Evolutionary conservation across 202 grass and related monocot genomes (phyloP).

Genomic region (Schoenoplectus triqueter): DNA sequence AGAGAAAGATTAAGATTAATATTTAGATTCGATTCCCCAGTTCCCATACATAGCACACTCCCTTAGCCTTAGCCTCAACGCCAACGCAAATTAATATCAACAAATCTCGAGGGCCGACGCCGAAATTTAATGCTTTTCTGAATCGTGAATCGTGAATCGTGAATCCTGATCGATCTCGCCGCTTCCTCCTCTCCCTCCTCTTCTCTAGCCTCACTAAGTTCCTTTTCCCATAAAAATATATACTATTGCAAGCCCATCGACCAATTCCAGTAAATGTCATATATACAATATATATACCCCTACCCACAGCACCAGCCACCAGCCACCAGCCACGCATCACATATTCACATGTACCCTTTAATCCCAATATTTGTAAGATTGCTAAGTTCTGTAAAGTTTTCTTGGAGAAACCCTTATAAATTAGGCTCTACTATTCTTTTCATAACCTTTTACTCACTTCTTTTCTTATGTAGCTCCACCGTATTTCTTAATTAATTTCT

Average conservation of each 20-base stretch:
- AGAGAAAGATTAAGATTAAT: too few relatives aligned
- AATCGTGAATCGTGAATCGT: too few relatives aligned
- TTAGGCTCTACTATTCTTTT: background rate
- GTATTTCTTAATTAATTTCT: slow-evolving; percentile 1
- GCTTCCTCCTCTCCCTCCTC: too few relatives aligned
- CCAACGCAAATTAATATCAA: too few relatives aligned
- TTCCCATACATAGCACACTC: too few relatives aligned
- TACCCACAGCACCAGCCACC: background rate
- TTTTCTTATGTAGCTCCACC: background rate
- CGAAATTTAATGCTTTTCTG: too few relatives aligned
- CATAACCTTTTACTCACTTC: background rate
- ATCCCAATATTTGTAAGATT: background rate
- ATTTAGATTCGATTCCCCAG: too few relatives aligned
- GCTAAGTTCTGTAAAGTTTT: background rate
- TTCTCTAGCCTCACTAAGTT: too few relatives aligned
- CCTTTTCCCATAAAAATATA: background rate
- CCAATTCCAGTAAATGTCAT: slow-evolving; percentile 19
- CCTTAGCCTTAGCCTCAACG: too few relatives aligned
- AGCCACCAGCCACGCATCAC: background rate
- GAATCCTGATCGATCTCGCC: too few relatives aligned
- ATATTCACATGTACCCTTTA: slow-evolving; percentile 35
- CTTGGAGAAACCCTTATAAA: background rate
- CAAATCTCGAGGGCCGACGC: too few relatives aligned
- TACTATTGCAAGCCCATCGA: background rate
- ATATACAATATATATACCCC: slow-evolving; percentile 20